Evolutionary conservation across 805 yeast genomes (phyloP), one percentile per base, ranked within the genome.

Genomic region (Nakazawaea wyomingensis): DNA sequence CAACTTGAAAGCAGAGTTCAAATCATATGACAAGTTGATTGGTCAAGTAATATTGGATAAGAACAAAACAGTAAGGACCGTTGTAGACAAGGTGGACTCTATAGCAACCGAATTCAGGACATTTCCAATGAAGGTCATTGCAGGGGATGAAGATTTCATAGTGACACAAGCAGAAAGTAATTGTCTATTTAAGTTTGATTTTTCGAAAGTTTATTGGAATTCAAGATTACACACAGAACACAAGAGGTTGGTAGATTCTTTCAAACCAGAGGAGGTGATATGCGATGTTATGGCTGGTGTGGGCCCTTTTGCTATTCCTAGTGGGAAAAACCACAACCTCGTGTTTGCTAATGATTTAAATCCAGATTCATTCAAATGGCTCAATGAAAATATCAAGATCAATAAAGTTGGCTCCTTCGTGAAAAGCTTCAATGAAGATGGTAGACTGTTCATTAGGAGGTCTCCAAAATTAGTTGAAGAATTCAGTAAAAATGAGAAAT

Each of bases 271-370:
- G 8, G 84, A 83, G 46, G 85, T 88, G 5, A 85, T 95, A 0
- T 87, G 88, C 54, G 99, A 93, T 66, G 97, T 89, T 0, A 86
- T 95, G 78, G 98, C 96, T 1, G 99, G 99, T 37, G 98, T 93
- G 2, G 99, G 99, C 0, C 99, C 99, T 4, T 93, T 95, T 67
- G 91, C 95, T 1, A 78, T 93, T 1, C 99, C 99, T 0, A 96
- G 97, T 0, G 98, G 90, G 11, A 88, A 84, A 60, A 86, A 83
- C 48, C 74, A 75, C 13, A 84, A 81, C 9, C 59, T 90, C 41
- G 95, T 87, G 0, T 69, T 93, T 52, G 96, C 97, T 9, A 93
- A 90, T 59, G 99, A 93, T 60, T 69, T 93, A 59, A 93, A 93
- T 56, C 98, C 97, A 0, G 85, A 83, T 47, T 82, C 95, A 46